Evolutionary conservation across 2,329 filamentous ascomycete species (phyloP).

Genomic region (Cordyceps fumosorosea): DNA sequence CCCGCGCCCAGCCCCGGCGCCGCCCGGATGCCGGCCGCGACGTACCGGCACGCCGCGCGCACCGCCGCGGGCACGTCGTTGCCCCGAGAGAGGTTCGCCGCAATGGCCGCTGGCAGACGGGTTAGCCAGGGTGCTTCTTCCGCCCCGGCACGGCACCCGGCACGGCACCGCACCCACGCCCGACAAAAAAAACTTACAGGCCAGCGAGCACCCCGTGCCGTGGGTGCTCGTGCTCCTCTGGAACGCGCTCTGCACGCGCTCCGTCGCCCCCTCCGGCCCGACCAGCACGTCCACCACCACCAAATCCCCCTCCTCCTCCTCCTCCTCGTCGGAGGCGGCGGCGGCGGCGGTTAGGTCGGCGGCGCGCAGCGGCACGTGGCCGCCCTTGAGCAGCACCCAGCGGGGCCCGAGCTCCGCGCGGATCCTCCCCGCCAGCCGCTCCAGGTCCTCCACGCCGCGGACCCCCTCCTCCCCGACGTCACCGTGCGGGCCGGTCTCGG

Average conservation of each 20-base stretch:
- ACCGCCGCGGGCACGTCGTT: constrained; percentile 53
- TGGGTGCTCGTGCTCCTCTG: constrained; percentile 76
- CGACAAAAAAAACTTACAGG: constrained; percentile 53
- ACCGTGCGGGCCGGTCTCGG: constrained; percentile 38
- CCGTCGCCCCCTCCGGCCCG: constrained; percentile 47
- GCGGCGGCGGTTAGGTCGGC: constrained; percentile 51
- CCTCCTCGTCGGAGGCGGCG: constrained; percentile 41
- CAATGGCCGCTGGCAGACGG: constrained; percentile 69
- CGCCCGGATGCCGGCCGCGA: constrained; percentile 63
- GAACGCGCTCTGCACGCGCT: constrained; percentile 64
- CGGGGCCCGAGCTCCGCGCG: constrained; percentile 59
- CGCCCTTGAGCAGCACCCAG: constrained; percentile 84
- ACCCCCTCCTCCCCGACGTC: constrained; percentile 29
- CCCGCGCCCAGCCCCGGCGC: constrained; percentile 59
- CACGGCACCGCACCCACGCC: no score
- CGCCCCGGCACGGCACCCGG: no score
- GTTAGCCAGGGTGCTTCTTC: no score
- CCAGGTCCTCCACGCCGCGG: constrained; percentile 56
- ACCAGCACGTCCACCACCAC: constrained; percentile 73
- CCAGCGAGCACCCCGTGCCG: constrained; percentile 89
- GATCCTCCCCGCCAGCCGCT: constrained; percentile 59
- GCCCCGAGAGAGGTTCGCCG: constrained; percentile 62
- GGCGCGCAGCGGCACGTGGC: constrained; percentile 59
- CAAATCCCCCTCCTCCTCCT: constrained; percentile 47
- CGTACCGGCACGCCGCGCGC: constrained; percentile 61